Conservation (phyloP, 2,329 filamentous ascomycete genomes). For the Alternaria ventricosa region DNA sequence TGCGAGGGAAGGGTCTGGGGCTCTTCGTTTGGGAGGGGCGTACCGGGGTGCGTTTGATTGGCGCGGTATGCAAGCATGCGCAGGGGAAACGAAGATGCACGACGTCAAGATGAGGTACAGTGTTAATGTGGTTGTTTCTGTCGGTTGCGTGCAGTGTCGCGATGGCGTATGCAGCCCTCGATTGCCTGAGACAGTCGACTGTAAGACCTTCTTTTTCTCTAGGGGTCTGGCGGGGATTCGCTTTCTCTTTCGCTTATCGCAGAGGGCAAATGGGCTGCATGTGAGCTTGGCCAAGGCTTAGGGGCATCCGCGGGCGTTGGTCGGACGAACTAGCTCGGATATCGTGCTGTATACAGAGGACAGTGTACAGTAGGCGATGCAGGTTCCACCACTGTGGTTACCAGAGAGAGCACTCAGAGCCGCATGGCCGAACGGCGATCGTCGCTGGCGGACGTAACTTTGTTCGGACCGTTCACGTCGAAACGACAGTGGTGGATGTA, state of each 20-base stretch:
- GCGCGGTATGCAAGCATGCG: neutral
- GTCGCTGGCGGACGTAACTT: neutral
- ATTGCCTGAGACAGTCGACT: neutral
- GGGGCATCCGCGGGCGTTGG: neutral
- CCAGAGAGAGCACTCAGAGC: neutral
- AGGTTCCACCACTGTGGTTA: neutral
- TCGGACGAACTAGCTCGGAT: constrained; percentile 8
- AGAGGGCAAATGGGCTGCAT: neutral
- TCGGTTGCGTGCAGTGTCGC: neutral
- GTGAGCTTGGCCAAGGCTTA: neutral
- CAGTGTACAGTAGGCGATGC: neutral
- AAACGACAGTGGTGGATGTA: neutral
- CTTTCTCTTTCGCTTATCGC: constrained; percentile 1
- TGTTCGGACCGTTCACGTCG: neutral
- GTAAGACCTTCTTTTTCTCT: neutral
- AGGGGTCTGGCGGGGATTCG: neutral
- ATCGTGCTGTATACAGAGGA: neutral
- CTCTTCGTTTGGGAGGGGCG: neutral
- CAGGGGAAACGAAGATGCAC: neutral
- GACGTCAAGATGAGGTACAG: neutral
- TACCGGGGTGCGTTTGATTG: neutral
- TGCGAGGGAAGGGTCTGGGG: neutral
- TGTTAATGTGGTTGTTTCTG: neutral
- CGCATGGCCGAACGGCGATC: neutral
- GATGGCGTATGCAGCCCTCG: neutral